Evolutionary conservation across 163 green algal genomes (phyloP).

Genomic region (Scenedesmus sp.): DNA sequence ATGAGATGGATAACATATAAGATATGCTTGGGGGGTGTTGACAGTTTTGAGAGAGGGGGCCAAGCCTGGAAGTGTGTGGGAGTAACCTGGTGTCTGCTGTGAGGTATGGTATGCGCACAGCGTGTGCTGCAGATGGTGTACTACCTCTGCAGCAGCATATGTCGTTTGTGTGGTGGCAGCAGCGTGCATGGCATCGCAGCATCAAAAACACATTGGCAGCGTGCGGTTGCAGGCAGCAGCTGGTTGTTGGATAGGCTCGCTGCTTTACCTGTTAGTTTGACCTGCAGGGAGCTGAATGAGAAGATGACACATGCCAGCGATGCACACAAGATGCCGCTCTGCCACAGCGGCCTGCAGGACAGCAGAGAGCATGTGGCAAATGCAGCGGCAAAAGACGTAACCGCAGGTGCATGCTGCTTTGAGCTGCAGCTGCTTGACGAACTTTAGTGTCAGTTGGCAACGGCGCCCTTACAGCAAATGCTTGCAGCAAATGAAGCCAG

Average conservation of each 20-base stretch:
- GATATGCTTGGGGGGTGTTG: no score
- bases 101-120: no score
- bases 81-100: no score
- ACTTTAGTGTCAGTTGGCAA: background rate
- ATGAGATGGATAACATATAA: no score
- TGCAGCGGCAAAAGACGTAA: background rate
- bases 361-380: background rate
- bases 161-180: no score
- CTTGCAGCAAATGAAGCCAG: background rate
- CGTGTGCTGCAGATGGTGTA: no score
- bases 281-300: slow-evolving; percentile 27
- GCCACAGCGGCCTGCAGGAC: slow-evolving; percentile 29
- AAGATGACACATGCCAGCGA: slow-evolving; percentile 29
- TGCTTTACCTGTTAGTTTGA: slow-evolving; percentile 37
- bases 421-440: background rate
- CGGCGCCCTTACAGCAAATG: background rate
- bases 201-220: no score
- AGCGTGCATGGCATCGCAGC: no score
- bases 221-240: background rate
- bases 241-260: background rate
- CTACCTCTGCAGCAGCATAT: no score
- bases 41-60: no score
- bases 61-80: no score
- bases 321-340: slow-evolving; percentile 28
- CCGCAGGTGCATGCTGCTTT: background rate